phyloP scores from a whole-genome alignment of 2,329 filamentous ascomycete species.

The Arachnopeziza araneosa region DNA sequence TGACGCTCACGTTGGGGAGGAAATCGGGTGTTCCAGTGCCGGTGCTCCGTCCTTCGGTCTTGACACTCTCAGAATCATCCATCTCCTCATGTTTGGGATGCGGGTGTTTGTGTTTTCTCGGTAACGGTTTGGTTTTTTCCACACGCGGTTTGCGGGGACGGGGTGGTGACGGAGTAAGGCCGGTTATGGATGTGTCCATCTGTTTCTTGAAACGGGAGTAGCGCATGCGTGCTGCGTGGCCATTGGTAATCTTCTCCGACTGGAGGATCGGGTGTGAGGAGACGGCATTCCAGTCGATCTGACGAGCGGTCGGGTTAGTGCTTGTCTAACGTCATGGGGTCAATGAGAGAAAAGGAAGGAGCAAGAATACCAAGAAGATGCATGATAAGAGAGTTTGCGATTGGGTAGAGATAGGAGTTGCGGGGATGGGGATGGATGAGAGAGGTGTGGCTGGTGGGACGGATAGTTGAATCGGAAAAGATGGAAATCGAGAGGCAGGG shows the following conservation, averaged over 20 bases:
- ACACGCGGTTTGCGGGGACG: constrained; percentile 16
- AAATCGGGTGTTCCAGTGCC: neutral
- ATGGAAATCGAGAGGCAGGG: neutral
- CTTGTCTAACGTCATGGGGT: no score
- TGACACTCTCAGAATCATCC: neutral
- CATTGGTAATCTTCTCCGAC: constrained; percentile 45
- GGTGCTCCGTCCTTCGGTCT: neutral
- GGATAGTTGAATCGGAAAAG: neutral
- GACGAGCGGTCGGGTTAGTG: neutral
- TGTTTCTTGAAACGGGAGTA: constrained; percentile 48
- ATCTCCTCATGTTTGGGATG: neutral
- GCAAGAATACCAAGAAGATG: neutral
- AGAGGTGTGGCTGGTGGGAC: neutral
- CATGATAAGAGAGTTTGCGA: neutral
- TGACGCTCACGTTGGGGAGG: neutral
- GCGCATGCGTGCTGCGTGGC: constrained; percentile 52
- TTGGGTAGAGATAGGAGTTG: neutral
- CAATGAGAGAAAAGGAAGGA: neutral
- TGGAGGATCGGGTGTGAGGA: constrained; percentile 34
- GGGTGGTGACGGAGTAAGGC: constrained; percentile 12
- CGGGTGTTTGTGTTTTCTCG: neutral
- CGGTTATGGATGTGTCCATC: constrained; percentile 37
- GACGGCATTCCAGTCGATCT: constrained; percentile 50
- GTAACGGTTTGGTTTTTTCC: constrained; percentile 15
- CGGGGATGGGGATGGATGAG: neutral